Conservation (phyloP, 192 early-diverging fungal genomes). For the Irineochytrium annulatum region DNA sequence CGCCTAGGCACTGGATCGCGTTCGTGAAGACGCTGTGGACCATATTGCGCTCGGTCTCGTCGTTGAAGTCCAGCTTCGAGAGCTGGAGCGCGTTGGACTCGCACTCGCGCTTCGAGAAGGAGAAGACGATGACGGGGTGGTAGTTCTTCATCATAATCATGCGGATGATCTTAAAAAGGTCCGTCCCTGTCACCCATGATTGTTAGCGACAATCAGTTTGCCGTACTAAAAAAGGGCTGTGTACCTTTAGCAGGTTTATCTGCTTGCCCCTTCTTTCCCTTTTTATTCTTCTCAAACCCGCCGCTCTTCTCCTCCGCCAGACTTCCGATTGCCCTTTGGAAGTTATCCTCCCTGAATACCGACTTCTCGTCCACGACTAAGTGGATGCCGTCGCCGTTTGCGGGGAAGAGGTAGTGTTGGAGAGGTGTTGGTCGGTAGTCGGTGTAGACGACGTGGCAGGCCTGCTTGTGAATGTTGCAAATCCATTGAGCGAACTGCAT, state of each 20-base stretch:
- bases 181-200: slow-evolving; percentile 48
- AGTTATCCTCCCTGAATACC: slow-evolving; percentile 92
- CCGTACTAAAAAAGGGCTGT: background rate
- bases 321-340: slow-evolving; percentile 80
- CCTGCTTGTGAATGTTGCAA: slow-evolving; percentile 87
- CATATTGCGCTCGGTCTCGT: slow-evolving; percentile 75
- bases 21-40: slow-evolving; percentile 80
- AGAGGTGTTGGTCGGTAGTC: slow-evolving; percentile 95
- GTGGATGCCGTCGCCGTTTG: slow-evolving; percentile 88
- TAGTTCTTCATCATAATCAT: slow-evolving; percentile 94
- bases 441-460: slow-evolving; percentile 98
- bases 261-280: slow-evolving; percentile 33
- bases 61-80: slow-evolving; percentile 91
- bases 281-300: slow-evolving; percentile 41
- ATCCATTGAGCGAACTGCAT: slow-evolving; percentile 99
- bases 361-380: slow-evolving; percentile 95
- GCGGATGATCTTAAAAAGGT: slow-evolving; percentile 91
- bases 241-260: slow-evolving; percentile 39
- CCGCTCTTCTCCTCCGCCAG: slow-evolving; percentile 50
- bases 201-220: slow-evolving; percentile 4
- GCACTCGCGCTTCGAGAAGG: slow-evolving; percentile 91
- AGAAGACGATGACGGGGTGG: slow-evolving; percentile 98
- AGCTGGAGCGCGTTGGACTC: slow-evolving; percentile 87
- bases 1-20: slow-evolving; percentile 76
- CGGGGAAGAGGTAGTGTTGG: slow-evolving; percentile 95